Base-by-base conservation (phyloP, 2,329 filamentous ascomycete species). In the Elsinoe batatas region DNA sequence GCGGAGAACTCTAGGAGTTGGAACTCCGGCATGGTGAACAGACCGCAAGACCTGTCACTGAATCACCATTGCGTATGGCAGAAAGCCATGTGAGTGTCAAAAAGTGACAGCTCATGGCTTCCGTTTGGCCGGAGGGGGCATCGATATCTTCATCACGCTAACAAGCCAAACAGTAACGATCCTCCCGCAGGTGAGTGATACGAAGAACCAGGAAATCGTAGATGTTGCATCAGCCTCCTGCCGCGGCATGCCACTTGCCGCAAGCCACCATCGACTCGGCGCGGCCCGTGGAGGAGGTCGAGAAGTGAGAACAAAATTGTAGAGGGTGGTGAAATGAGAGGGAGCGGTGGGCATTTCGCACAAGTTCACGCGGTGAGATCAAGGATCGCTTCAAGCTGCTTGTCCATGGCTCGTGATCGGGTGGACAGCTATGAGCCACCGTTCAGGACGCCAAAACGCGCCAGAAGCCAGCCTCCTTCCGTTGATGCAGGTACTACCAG, bases 391-490 rank as follows among this genome's bases (percentile, higher is more conserved):
- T 51, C 26, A 38, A 51, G 47, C 47, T 51, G 32, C 47, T 36
- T 18, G 17, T 51, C 33, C 30, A 51, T 38, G 47, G 47, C 47
- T 51, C 35, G 47, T 51, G 47, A 51, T 51, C 47, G 32, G 33
- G 35, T 51, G 47, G 47, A 51, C 47, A 51, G 33, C 47, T 33
- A 49, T 15, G 44, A 49, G 44, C 44, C 44, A 49, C 44, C 35
- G 32, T 35, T 51, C 47, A 37, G 32, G 12, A 51, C 35, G 35
- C 15, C 32, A 51, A 15, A 51, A 33, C 32, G 32, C 47, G 44
- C 44, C 44, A 49, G 35, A 51, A 51, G 47, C 37, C 47, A 51
- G 47, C 47, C 47, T 51, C 47, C 32, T 51, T 51, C 47, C 35
- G 32, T 33, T 35, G 33, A 51, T 51, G 47, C 47, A 51, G 47